Evolutionary conservation across 768 basidiomycete genomes (phyloP), one percentile per base, ranked within the genome.

Genomic region (Polyporus arcularius): DNA sequence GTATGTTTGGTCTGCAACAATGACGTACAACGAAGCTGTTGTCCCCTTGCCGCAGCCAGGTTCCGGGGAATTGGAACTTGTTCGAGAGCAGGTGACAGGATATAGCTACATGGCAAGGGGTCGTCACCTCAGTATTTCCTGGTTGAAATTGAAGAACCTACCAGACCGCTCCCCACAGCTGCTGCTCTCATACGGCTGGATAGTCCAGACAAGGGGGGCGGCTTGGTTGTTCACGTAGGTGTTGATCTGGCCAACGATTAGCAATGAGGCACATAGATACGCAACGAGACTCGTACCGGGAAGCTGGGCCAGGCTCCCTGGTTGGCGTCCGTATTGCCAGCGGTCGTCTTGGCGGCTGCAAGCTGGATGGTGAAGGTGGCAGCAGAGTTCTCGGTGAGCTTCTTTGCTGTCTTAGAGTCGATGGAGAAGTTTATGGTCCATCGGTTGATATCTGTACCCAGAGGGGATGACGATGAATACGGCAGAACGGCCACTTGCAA

Each of bases 371-470:
- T 72, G 31, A 68, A 68, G 3, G 71, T 72, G 3, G 66, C 71
- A 1, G 61, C 48, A 4, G 63, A 63, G 2, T 38, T 5, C 0
- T 40, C 15, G 0, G 60, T 38, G 11, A 67, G 66, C 14, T 38
- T 42, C 8, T 56, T 39, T 1, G 56, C 61, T 4, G 61, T 62
- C 4, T 12, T 16, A 4, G 43, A 12, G 26, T 50, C 40, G 2
- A 72, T 51, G 21, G 69, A 52, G 55, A 72, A 72, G 56, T 71
- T 70, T 57, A 72, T 70, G 10, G 64, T 66, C 71, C 71, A 72
- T 39, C 62, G 60, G 43, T 64, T 56, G 48, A 58, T 58, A 54
- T 55, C 61, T 67, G 41, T 35, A 21, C n/a, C 45, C 43, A 45
- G 21, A 35, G 28, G 14, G 9, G 8, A 38, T n/a, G 43, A 21